Base-by-base conservation (phyloP, 768 basidiomycete species). In the Suillus weaverae region DNA sequence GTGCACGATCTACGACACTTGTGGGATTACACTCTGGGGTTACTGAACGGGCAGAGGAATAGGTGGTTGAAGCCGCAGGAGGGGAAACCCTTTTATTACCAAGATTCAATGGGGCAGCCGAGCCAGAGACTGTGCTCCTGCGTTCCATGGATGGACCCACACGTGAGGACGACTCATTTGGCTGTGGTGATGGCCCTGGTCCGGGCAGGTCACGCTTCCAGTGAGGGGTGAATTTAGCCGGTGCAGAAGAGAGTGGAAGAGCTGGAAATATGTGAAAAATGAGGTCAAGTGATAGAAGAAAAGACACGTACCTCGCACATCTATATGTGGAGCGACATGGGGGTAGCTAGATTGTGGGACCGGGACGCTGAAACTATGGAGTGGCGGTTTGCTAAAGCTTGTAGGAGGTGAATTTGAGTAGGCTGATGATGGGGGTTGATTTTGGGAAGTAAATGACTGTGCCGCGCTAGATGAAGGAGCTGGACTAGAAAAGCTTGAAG, bases 141-240 rank as follows among this genome's bases (percentile, higher is more conserved):
- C 71, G 70, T 30, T 70, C 74, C 50, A 69, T 72, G 20, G 7
- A 30, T 39, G 56, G 56, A 38, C 38, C 56, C 26, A 11, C 22
- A 30, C 56, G 56, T 18, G 56, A 57, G 10, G 56, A 39, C 5
- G 35, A 39, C 20, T 65, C 61, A 63, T 65, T 65, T 22, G 13
- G 33, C 22, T 53, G 66, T 35, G 69, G 39, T 62, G 68, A 26
- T 43, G 60, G 66, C 66, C 70, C 36, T 22, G 62, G 66, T 64
- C 70, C 41, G 66, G 70, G 44, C 1, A 78, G 65, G 32, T 69
- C 74, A 35, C 80, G 80, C 70, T 81, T 81, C 83, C 82, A 83
- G 14, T 79, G 68, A 3, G 84, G 83, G 11, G 79, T 74, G 61
- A 80, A 78, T 36, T 76, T 81, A 38, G 72, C 68, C 62, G 65